Evolutionary conservation across 2,329 filamentous ascomycete species (phyloP).

Genomic region (Zymoseptoria tritici): DNA sequence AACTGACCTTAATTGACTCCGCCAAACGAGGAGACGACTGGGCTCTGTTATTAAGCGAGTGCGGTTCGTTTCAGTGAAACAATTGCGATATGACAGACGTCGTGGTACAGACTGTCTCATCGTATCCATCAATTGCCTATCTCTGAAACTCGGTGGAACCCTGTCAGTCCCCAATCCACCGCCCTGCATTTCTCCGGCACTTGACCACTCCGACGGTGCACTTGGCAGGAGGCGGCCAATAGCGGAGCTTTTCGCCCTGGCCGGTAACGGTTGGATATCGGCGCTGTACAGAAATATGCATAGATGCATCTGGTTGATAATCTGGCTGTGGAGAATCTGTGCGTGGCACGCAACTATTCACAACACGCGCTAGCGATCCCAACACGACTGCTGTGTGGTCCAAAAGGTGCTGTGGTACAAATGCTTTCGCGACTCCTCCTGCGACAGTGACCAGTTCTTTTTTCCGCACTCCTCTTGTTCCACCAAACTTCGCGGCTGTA

Average conservation of each 20-base stretch:
- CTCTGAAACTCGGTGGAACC: conserved; percentile 1
- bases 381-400: conserved; percentile 3
- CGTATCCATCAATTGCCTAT: background rate
- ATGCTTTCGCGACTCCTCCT: conserved; percentile 1
- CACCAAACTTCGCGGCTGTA: background rate
- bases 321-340: background rate
- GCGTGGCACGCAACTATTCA: background rate
- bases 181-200: conserved; percentile 1
- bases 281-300: conserved; percentile 1
- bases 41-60: background rate
- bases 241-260: background rate
- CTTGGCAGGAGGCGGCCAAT: conserved; percentile 10
- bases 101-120: background rate
- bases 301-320: background rate
- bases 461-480: background rate
- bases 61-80: background rate
- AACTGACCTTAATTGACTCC: background rate
- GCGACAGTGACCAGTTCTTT: background rate
- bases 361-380: conserved; percentile 8
- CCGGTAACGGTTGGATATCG: conserved; percentile 2
- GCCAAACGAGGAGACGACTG: background rate
- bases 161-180: background rate
- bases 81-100: background rate
- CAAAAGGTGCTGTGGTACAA: conserved; percentile 3
- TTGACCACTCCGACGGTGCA: conserved; percentile 1